These are phyloP conservation scores for Microbotryomycetes sp. DNA, from an alignment of 1,284 basidiomycete species.

Conservation along the genomic window DNA sequence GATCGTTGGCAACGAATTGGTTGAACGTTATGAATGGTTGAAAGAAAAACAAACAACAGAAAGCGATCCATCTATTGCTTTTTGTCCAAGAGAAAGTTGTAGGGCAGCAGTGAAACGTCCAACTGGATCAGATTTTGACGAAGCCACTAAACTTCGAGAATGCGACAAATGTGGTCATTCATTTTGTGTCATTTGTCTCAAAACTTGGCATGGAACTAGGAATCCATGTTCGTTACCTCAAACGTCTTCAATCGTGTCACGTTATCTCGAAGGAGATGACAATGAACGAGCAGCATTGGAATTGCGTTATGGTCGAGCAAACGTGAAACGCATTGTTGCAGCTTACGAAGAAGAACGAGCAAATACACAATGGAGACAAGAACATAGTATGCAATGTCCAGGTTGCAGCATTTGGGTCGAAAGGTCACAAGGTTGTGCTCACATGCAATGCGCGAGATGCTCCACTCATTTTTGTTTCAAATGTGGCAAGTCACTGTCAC, in stretches of 20 bases:
- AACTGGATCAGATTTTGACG: slow-evolving; percentile 39
- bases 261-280: slow-evolving; percentile 56
- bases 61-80: slow-evolving; percentile 63
- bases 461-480: slow-evolving; percentile 68
- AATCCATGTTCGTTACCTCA: slow-evolving; percentile 58
- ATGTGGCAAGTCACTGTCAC: slow-evolving; percentile 39
- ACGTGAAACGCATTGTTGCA: slow-evolving; percentile 53
- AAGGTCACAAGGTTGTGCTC: slow-evolving; percentile 67
- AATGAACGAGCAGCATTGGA: slow-evolving; percentile 53
- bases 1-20: slow-evolving; percentile 56
- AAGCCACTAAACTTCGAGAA: slow-evolving; percentile 60
- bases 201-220: slow-evolving; percentile 70
- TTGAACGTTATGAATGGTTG: slow-evolving; percentile 65
- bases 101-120: slow-evolving; percentile 60
- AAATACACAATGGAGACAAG: slow-evolving; percentile 58
- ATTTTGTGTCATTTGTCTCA: slow-evolving; percentile 66
- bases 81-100: slow-evolving; percentile 66
- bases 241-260: slow-evolving; percentile 55
- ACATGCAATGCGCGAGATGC: slow-evolving; percentile 51
- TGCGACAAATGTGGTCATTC: slow-evolving; percentile 55
- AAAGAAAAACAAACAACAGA: slow-evolving; percentile 61
- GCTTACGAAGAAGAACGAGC: slow-evolving; percentile 60
- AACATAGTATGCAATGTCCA: slow-evolving; percentile 60
- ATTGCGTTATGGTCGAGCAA: slow-evolving; percentile 55
- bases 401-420: slow-evolving; percentile 62